A percentile compares a stretch with the other conserved stretches of the same genome.
Evolutionary conservation across 2,329 filamentous ascomycete genomes (phyloP).

Genomic region (Arthroderma sp.): DNA sequence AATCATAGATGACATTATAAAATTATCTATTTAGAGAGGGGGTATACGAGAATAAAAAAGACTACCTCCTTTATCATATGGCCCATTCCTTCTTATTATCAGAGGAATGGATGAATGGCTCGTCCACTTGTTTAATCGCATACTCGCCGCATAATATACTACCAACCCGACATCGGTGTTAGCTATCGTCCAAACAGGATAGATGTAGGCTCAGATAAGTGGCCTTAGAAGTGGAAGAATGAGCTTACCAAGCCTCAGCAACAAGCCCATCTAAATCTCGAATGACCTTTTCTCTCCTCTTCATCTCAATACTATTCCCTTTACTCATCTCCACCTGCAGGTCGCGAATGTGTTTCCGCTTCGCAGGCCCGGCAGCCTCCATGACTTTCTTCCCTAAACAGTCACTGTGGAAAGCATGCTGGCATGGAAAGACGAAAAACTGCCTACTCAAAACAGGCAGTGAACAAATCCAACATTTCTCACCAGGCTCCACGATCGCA

Average conservation of each 20-base stretch:
- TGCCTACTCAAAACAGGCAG: slow-evolving; percentile 77
- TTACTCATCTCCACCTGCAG: slow-evolving; percentile 72
- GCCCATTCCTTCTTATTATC: slow-evolving; percentile 76
- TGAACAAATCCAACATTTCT: slow-evolving; percentile 81
- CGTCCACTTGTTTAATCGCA: slow-evolving; percentile 86
- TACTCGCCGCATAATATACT: slow-evolving; percentile 91
- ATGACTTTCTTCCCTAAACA: slow-evolving; percentile 79
- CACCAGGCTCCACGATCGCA: slow-evolving; percentile 90
- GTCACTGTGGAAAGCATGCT: slow-evolving; percentile 94
- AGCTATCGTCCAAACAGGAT: slow-evolving; percentile 1
- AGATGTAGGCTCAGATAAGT: neutral
- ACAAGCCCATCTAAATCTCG: slow-evolving; percentile 85
- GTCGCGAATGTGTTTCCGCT: slow-evolving; percentile 68
- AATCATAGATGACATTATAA: neutral
- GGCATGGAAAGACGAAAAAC: slow-evolving; percentile 97
- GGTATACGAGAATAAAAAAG: neutral
- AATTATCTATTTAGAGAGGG: neutral
- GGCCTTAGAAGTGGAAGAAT: neutral
- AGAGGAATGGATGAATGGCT: slow-evolving; percentile 66
- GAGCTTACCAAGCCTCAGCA: slow-evolving; percentile 67
- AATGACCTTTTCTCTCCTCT: slow-evolving; percentile 66
- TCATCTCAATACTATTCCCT: slow-evolving; percentile 52
- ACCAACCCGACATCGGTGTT: neutral
- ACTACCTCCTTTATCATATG: slow-evolving; percentile 30
- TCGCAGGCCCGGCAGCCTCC: slow-evolving; percentile 62